These are phyloP conservation scores for Candida sanyiensis DNA, from an alignment of 805 yeast species.

Conservation along the genomic window DNA sequence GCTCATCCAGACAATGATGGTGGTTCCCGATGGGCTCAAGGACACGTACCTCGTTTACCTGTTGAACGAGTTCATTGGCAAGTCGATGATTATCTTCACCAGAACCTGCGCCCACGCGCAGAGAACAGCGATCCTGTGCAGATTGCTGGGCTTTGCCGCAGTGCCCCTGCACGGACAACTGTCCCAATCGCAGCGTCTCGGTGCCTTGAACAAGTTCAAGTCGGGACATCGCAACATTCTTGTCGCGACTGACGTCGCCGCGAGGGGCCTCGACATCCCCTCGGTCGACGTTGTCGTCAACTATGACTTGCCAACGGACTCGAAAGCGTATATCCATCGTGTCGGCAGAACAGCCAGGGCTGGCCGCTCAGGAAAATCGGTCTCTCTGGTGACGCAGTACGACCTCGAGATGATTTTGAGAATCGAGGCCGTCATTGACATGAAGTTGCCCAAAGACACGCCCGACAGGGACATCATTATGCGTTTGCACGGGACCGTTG, in stretches of 20 bases:
- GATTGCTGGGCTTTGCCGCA: constrained; percentile 79
- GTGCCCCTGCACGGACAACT: constrained; percentile 93
- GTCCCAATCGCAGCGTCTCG: constrained; percentile 77
- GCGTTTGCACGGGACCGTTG: constrained; percentile 80
- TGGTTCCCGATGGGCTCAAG: constrained; percentile 88
- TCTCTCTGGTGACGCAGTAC: constrained; percentile 88
- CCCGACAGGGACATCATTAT: constrained; percentile 73
- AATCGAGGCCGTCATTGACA: constrained; percentile 81
- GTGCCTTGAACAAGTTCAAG: constrained; percentile 75
- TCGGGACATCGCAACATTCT: constrained; percentile 62
- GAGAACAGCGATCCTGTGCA: constrained; percentile 74
- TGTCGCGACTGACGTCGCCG: constrained; percentile 85
- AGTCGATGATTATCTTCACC: constrained; percentile 83
- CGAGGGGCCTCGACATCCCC: constrained; percentile 83
- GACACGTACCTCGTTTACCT: constrained; percentile 82
- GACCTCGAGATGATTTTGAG: constrained; percentile 84
- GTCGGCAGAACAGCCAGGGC: constrained; percentile 97
- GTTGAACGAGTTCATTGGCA: constrained; percentile 77
- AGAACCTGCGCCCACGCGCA: constrained; percentile 95
- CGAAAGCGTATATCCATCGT: constrained; percentile 78
- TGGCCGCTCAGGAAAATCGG: constrained; percentile 81
- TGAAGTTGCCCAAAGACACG: constrained; percentile 77
- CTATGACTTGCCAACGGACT: constrained; percentile 78
- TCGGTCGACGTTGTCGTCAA: constrained; percentile 71
- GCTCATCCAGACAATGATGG: constrained; percentile 81